These are phyloP conservation scores for Lodderomyces oxycetoniae DNA, from an alignment of 1,139 yeast genomes.

Conservation along the genomic window DNA sequence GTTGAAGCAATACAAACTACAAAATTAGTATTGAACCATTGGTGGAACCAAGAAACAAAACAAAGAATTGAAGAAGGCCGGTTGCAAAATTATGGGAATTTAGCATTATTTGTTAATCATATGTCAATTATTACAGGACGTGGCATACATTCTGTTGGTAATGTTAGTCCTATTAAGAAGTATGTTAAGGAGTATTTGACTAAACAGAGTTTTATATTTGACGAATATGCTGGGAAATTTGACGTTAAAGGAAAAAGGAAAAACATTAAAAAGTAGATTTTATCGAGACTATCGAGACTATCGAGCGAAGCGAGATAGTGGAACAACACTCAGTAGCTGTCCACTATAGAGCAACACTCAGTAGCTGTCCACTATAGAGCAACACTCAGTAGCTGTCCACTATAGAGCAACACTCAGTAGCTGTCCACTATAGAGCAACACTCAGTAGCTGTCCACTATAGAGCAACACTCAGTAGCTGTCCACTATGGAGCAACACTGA, in stretches of 20 bases:
- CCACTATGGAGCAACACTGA: no score
- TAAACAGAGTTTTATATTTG: constrained; percentile 31
- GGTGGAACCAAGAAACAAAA: constrained; percentile 54
- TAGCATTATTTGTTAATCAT: constrained; percentile 29
- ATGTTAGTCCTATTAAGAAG: constrained; percentile 41
- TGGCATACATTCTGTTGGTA: constrained; percentile 57
- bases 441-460: no score
- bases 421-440: no score
- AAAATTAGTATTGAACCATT: constrained; percentile 28
- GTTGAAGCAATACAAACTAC: constrained; percentile 39
- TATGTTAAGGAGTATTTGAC: constrained; percentile 35
- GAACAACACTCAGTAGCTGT: no score
- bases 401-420: no score
- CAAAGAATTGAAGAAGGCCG: constrained; percentile 38
- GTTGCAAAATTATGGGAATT: constrained; percentile 24
- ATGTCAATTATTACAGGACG: constrained; percentile 53
- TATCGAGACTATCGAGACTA: no score
- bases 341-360: no score
- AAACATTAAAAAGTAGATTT: no score
- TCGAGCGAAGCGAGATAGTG: no score
- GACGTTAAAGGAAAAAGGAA: constrained; percentile 33
- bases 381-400: no score
- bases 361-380: no score
- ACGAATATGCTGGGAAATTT: constrained; percentile 44
- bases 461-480: no score